A percentile compares a stretch with the other conserved stretches of the same genome.
Evolutionary conservation across 495 filamentous ascomycete species (phyloP).

Genomic region (Viridothelium virens): DNA sequence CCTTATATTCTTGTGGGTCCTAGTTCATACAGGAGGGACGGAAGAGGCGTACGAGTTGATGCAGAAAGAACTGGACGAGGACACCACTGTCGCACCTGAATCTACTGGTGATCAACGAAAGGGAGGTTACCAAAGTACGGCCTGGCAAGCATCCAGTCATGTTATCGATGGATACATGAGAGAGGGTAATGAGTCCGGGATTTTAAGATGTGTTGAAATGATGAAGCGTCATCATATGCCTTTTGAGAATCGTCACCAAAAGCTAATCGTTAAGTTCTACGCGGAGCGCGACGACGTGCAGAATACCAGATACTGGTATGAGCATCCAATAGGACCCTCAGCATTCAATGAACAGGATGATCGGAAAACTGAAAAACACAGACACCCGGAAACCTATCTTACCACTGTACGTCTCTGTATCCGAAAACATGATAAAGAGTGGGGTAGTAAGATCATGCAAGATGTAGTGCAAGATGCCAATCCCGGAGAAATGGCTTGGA

Average conservation of each 20-base stretch:
- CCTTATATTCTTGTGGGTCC: constrained; percentile 41
- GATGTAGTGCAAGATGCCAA: constrained; percentile 42
- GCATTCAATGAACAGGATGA: neutral
- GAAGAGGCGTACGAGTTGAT: constrained; percentile 49
- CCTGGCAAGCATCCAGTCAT: constrained; percentile 43
- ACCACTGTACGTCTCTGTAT: constrained; percentile 36
- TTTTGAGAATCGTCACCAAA: constrained; percentile 35
- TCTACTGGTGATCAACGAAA: neutral
- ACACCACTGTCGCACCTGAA: constrained; percentile 8
- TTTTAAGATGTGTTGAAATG: constrained; percentile 40
- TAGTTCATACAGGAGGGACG: constrained; percentile 52
- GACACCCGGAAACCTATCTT: neutral
- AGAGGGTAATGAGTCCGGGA: constrained; percentile 51
- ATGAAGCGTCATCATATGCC: constrained; percentile 28
- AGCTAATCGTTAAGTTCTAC: constrained; percentile 47
- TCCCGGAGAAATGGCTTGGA: constrained; percentile 51
- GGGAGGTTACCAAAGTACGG: constrained; percentile 23
- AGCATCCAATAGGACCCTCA: constrained; percentile 29
- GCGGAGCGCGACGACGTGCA: constrained; percentile 43
- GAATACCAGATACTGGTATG: constrained; percentile 57
- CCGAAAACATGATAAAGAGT: constrained; percentile 51
- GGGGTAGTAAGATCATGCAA: constrained; percentile 56
- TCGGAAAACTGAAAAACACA: neutral
- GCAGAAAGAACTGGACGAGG: constrained; percentile 35
- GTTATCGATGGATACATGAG: constrained; percentile 60